Percentiles rank a stretch among this genome's conserved stretches.
These are phyloP conservation scores for Euryodendron excelsum DNA, from an alignment of 148 eudicot genomes.

Conservation along the genomic window DNA sequence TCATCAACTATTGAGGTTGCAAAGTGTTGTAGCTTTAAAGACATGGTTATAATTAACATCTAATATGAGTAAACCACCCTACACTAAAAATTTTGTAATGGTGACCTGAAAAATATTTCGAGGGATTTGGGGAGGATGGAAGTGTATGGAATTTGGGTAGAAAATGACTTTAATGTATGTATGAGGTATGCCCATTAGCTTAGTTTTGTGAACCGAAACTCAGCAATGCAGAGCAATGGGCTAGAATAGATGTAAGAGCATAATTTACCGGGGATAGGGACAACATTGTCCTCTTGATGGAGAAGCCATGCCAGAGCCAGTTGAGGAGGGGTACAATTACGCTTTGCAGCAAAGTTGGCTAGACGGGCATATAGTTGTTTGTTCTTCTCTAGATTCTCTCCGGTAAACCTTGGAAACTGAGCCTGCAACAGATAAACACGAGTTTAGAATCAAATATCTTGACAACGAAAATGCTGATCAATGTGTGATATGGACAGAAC, in stretches of 20 bases:
- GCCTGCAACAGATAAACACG: slow-evolving; percentile 4
- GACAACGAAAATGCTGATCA: neutral
- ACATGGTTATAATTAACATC: neutral
- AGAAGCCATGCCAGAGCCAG: slow-evolving; percentile 27
- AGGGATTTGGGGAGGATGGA: neutral
- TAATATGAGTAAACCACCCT: neutral
- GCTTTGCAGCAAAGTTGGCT: slow-evolving; percentile 10
- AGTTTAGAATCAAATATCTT: neutral
- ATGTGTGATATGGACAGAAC: neutral
- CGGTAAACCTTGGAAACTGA: slow-evolving; percentile 10
- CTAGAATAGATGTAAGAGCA: neutral
- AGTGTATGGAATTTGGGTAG: neutral
- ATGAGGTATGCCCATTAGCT: neutral
- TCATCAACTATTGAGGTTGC: too few species aligned
- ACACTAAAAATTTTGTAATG: neutral
- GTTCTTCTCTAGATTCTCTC: slow-evolving; percentile 25
- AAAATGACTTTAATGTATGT: neutral
- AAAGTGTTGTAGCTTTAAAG: neutral
- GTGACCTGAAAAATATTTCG: neutral
- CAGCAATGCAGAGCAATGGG: neutral
- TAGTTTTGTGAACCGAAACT: slow-evolving; percentile 4
- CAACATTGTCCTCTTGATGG: slow-evolving; percentile 13
- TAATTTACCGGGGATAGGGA: slow-evolving; percentile 21
- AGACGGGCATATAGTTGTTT: slow-evolving; percentile 9
- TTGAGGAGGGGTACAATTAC: slow-evolving; percentile 18